phyloP scores from a whole-genome alignment of 1,284 basidiomycete genomes.

The Inonotus hispidus region DNA sequence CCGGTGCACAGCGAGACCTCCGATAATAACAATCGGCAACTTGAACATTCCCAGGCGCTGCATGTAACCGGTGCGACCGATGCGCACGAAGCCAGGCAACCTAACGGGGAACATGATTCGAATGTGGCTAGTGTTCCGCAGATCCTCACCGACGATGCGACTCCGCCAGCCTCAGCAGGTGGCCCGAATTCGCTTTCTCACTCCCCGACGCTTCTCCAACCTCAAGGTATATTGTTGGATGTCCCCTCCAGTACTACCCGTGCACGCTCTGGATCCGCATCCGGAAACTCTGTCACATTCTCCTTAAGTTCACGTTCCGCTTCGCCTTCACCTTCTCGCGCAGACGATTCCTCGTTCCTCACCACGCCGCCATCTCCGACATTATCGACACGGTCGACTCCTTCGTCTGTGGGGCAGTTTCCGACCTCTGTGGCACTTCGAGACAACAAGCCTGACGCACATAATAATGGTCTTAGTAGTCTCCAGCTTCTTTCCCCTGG shows the following conservation, averaged over 20 bases:
- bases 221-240: conserved; percentile 12
- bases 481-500: conserved; percentile 49
- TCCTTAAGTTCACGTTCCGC: conserved; percentile 9
- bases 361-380: conserved; percentile 64
- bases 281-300: conserved; percentile 11
- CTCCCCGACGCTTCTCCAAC: conserved; percentile 4
- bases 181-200: neutral
- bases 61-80: neutral
- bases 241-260: conserved; percentile 8
- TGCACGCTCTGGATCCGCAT: conserved; percentile 13
- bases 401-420: conserved; percentile 32
- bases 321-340: conserved; percentile 9
- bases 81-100: neutral
- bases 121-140: neutral
- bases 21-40: neutral
- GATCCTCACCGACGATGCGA: conserved; percentile 6
- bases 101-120: neutral
- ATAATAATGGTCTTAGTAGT: conserved; percentile 45
- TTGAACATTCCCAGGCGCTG: neutral
- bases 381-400: conserved; percentile 56
- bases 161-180: neutral
- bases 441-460: conserved; percentile 63
- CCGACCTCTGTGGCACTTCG: conserved; percentile 57
- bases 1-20: neutral
- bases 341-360: conserved; percentile 27